phyloP scores from a whole-genome alignment of 2,329 filamentous ascomycete genomes.

The Epichloe glyceriae region DNA sequence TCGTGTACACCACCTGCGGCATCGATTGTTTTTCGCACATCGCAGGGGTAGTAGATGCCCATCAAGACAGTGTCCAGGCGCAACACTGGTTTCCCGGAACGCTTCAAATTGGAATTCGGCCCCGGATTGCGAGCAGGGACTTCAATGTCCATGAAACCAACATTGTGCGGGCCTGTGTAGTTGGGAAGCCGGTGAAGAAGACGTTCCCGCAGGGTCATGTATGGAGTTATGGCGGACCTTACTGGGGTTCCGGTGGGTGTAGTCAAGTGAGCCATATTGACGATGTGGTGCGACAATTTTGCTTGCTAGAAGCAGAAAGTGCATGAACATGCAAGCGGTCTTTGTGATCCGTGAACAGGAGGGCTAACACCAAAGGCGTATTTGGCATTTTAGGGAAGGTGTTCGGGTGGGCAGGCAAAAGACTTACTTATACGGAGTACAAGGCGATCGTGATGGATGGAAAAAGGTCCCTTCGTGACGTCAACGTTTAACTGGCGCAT shows the following conservation, averaged over 20 bases:
- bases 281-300: background rate
- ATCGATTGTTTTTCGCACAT: conserved; percentile 17
- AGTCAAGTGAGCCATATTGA: conserved; percentile 2
- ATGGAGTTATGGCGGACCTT: conserved; percentile 14
- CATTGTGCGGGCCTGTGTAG: conserved; percentile 52
- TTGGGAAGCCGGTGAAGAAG: conserved; percentile 38
- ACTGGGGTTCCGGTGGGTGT: conserved; percentile 1
- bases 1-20: conserved; percentile 20
- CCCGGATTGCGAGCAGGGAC: conserved; percentile 36
- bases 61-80: conserved; percentile 45
- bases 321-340: background rate
- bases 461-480: background rate
- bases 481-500: background rate
- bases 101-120: conserved; percentile 27
- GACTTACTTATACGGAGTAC: background rate
- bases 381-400: background rate
- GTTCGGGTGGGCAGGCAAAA: background rate
- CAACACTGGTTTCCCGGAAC: conserved; percentile 25
- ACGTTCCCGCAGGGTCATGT: conserved; percentile 22
- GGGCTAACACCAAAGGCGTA: background rate
- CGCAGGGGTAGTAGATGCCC: conserved; percentile 52
- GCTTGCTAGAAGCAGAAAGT: background rate
- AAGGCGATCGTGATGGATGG: background rate
- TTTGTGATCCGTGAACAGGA: background rate
- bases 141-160: conserved; percentile 56